phyloP scores from a whole-genome alignment of 2,329 filamentous ascomycete genomes.

The Cercospora sp. region DNA sequence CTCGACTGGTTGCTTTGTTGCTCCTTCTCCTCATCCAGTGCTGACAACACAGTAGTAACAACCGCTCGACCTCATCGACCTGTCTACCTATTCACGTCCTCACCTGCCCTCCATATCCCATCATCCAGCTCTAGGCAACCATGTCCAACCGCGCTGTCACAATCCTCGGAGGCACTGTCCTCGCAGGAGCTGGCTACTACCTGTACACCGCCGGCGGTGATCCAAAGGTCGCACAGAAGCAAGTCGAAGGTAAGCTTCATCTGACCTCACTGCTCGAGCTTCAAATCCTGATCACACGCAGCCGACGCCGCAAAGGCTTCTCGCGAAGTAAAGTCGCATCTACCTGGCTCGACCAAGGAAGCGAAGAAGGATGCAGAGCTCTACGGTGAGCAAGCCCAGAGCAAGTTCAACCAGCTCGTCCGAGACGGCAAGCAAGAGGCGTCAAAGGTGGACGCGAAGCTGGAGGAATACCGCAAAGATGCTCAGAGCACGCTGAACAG shows the following conservation, averaged over 20 bases:
- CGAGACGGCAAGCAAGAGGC: conserved; percentile 59
- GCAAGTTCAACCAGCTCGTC: conserved; percentile 61
- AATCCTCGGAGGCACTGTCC: conserved; percentile 58
- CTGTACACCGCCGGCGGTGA: conserved; percentile 83
- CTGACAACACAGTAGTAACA: not conserved
- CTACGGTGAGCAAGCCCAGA: conserved; percentile 53
- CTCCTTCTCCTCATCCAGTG: not conserved
- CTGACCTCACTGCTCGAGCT: not conserved
- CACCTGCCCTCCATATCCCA: not conserved
- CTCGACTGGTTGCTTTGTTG: conserved; percentile 5
- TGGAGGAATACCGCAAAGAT: conserved; percentile 41
- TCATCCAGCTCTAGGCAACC: conserved; percentile 13
- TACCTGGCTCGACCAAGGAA: conserved; percentile 63
- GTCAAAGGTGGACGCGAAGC: conserved; percentile 33
- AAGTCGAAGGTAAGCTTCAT: conserved; percentile 72
- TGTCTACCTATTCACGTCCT: not conserved
- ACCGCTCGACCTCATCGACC: not conserved
- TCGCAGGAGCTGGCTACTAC: conserved; percentile 77
- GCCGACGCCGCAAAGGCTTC: conserved; percentile 74
- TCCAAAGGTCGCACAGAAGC: conserved; percentile 78
- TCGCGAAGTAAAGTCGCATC: conserved; percentile 63
- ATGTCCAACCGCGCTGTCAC: conserved; percentile 30
- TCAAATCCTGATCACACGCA: conserved; percentile 41
- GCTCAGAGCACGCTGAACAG: conserved; percentile 62
- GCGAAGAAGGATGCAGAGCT: conserved; percentile 59